phyloP scores from a whole-genome alignment of 768 basidiomycete species.

The Mycena polygramma region DNA sequence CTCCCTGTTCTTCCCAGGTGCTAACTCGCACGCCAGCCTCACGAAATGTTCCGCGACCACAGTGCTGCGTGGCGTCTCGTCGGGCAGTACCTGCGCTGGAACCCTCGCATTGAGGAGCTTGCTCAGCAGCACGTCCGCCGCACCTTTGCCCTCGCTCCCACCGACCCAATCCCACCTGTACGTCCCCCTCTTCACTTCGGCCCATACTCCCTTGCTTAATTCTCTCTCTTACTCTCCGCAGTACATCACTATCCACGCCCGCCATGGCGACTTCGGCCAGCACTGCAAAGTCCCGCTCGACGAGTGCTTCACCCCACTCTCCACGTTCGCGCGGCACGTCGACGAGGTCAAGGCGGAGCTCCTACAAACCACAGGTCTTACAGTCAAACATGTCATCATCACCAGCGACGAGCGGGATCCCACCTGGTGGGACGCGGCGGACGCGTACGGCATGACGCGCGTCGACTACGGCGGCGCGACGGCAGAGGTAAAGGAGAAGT shows the following conservation, averaged over 20 bases:
- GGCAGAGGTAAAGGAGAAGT: neutral
- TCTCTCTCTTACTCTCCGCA: slow-evolving; percentile 11
- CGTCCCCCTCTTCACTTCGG: neutral
- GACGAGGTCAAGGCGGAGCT: slow-evolving; percentile 47
- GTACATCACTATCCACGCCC: slow-evolving; percentile 55
- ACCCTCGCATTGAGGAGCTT: slow-evolving; percentile 40
- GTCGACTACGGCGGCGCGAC: slow-evolving; percentile 27
- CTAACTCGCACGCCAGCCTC: slow-evolving; percentile 1
- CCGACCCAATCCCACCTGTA: slow-evolving; percentile 42
- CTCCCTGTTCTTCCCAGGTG: slow-evolving; percentile 29
- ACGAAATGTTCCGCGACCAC: slow-evolving; percentile 37
- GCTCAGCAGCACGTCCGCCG: slow-evolving; percentile 42
- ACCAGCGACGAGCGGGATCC: slow-evolving; percentile 54
- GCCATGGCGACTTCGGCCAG: slow-evolving; percentile 50
- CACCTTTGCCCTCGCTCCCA: slow-evolving; percentile 39
- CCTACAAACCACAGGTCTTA: slow-evolving; percentile 35
- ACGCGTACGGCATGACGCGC: slow-evolving; percentile 45
- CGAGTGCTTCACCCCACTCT: slow-evolving; percentile 48
- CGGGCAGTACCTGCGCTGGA: slow-evolving; percentile 49
- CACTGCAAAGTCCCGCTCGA: slow-evolving; percentile 45
- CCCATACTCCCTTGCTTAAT: neutral
- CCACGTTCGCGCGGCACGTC: slow-evolving; percentile 45
- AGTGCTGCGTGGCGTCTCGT: slow-evolving; percentile 53
- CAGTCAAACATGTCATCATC: slow-evolving; percentile 47
- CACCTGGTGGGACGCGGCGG: slow-evolving; percentile 47